These are phyloP conservation scores for Globisporangium rhizosaccharum DNA, from an alignment of 352 stramenopile genomes.

Conservation along the genomic window DNA sequence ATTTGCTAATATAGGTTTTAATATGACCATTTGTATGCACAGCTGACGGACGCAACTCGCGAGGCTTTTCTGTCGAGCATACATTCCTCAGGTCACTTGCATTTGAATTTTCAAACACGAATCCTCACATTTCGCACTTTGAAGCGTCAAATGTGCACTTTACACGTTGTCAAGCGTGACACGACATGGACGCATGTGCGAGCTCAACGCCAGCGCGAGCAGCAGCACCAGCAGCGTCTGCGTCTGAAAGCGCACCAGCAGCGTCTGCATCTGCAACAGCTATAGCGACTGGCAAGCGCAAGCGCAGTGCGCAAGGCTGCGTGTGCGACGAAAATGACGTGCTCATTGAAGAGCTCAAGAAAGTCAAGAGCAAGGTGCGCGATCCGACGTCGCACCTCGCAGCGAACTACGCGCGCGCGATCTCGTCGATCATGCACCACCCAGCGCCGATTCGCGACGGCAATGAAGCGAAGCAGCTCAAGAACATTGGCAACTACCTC, in stretches of 20 bases:
- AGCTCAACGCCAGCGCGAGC: neutral
- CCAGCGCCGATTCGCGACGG: constrained; percentile 34
- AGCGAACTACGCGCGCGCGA: constrained; percentile 62
- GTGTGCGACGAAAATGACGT: constrained; percentile 53
- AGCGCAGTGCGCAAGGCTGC: constrained; percentile 43
- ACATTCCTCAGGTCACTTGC: neutral
- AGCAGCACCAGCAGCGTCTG: neutral
- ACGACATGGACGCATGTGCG: neutral
- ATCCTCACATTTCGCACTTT: constrained; percentile 2
- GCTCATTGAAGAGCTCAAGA: constrained; percentile 68
- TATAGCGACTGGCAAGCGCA: constrained; percentile 25
- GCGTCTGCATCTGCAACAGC: neutral
- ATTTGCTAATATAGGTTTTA: too few relatives aligned
- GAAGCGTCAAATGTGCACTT: neutral
- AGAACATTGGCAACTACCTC: constrained; percentile 82
- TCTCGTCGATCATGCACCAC: constrained; percentile 61
- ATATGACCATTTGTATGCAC: too few relatives aligned
- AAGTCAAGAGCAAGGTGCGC: constrained; percentile 41
- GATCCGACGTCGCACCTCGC: constrained; percentile 58
- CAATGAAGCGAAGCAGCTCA: constrained; percentile 56
- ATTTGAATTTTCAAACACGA: constrained; percentile 29
- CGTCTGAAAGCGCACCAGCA: neutral
- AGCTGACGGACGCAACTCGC: too few relatives aligned
- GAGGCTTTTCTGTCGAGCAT: neutral
- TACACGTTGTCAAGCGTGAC: neutral